A percentile compares a stretch with the other conserved stretches of the same genome.
phyloP scores from a whole-genome alignment of 176 grass and related monocot species.

The Aegilops sharonensis region DNA sequence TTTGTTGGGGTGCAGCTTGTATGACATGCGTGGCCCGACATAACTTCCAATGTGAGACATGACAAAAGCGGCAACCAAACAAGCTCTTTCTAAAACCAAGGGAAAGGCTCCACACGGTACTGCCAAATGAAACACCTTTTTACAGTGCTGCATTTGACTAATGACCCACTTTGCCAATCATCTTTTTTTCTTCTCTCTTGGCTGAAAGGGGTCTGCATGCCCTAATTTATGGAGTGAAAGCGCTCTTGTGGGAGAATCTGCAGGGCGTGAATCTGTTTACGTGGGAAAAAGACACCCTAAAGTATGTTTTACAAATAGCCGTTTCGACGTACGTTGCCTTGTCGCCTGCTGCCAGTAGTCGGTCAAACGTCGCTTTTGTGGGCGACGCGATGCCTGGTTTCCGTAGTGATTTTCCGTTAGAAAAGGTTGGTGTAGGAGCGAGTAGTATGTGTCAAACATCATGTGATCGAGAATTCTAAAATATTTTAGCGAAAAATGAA shows the following conservation, averaged over 20 bases:
- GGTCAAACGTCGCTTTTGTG: conserved; percentile 45
- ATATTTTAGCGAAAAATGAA: background rate
- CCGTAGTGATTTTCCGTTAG: conserved; percentile 13
- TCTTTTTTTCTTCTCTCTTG: background rate
- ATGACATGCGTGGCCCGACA: conserved; percentile 33
- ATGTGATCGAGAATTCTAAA: background rate
- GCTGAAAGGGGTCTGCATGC: conserved; percentile 29
- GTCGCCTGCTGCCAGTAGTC: conserved; percentile 2
- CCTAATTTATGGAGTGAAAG: conserved; percentile 46
- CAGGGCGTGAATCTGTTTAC: conserved; percentile 33
- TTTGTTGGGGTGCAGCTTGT: conserved; percentile 16
- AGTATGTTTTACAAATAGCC: conserved; percentile 38
- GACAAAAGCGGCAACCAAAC: conserved; percentile 52
- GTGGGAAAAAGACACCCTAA: conserved; percentile 42
- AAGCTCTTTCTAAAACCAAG: conserved; percentile 53
- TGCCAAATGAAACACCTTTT: conserved; percentile 50
- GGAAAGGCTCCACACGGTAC: conserved; percentile 41
- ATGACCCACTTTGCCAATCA: conserved; percentile 39
- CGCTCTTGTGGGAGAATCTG: conserved; percentile 42
- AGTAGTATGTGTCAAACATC: conserved; percentile 2
- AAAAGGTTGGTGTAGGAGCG: conserved; percentile 12
- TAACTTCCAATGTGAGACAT: conserved; percentile 40
- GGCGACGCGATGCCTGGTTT: conserved; percentile 20
- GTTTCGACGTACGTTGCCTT: conserved; percentile 29
- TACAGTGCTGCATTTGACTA: conserved; percentile 69